These are phyloP conservation scores for Trametes sanguinea DNA, from an alignment of 768 basidiomycete genomes.

Conservation along the genomic window DNA sequence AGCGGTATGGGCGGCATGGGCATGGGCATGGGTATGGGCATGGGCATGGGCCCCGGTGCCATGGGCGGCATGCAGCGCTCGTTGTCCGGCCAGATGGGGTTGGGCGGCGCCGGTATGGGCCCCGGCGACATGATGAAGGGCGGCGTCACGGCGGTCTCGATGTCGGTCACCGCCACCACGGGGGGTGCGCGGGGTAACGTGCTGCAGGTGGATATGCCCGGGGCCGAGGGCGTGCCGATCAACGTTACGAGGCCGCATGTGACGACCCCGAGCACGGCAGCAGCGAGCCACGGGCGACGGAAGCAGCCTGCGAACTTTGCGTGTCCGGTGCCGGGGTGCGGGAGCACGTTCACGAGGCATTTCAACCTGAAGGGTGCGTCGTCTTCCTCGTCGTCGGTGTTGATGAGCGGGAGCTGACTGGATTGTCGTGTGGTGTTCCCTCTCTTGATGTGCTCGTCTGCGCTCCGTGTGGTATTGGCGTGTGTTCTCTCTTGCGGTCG, in stretches of 20 bases:
- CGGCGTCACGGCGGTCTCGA: constrained; percentile 36
- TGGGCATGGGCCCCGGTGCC: constrained; percentile 13
- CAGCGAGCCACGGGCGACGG: constrained; percentile 81
- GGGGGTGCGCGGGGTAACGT: constrained; percentile 4
- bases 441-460: neutral
- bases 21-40: constrained; percentile 21
- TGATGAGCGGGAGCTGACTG: constrained; percentile 15
- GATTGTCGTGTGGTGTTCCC: neutral
- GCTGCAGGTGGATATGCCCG: constrained; percentile 24
- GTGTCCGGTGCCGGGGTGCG: constrained; percentile 94
- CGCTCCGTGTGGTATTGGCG: neutral
- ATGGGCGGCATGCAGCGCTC: constrained; percentile 18
- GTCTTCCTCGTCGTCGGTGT: constrained; percentile 10
- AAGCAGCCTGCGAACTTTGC: constrained; percentile 88
- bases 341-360: constrained; percentile 94
- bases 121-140: constrained; percentile 13
- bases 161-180: neutral
- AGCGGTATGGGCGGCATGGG: constrained; percentile 14
- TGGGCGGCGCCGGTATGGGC: constrained; percentile 17
- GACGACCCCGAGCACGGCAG: constrained; percentile 86
- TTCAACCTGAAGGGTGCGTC: constrained; percentile 87
- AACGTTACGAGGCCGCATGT: constrained; percentile 69
- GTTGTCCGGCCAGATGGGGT: constrained; percentile 21
- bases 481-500: neutral
- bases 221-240: constrained; percentile 23